Percentiles rank a stretch among this genome's conserved stretches.
Conservation (phyloP, 495 filamentous ascomycete species). For the Hyaloscypha hepaticicola region DNA sequence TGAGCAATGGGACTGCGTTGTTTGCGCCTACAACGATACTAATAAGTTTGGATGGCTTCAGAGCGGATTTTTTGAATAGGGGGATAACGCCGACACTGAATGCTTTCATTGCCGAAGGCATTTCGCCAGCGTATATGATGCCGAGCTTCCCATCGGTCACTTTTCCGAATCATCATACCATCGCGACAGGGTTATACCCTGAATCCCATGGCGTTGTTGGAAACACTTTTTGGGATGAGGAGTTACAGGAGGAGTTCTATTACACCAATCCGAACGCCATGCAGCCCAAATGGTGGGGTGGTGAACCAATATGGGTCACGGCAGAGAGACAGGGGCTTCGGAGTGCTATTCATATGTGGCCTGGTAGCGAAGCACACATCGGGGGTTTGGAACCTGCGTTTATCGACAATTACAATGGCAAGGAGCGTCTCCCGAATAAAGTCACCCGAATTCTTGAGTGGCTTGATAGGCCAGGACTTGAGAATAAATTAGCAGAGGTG, state of each 20-base stretch:
- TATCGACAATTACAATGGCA: constrained; percentile 79
- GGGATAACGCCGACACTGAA: constrained; percentile 81
- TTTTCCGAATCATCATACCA: constrained; percentile 96
- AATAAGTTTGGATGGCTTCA: constrained; percentile 93
- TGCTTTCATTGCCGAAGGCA: constrained; percentile 73
- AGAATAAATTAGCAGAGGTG: constrained; percentile 40
- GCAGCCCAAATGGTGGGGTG: constrained; percentile 87
- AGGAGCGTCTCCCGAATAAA: constrained; percentile 71
- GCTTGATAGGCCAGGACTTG: constrained; percentile 74
- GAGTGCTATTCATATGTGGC: constrained; percentile 97
- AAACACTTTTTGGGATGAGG: constrained; percentile 91
- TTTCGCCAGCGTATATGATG: constrained; percentile 87
- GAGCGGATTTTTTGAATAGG: constrained; percentile 89
- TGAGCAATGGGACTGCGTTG: constrained; percentile 77
- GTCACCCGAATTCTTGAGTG: constrained; percentile 73
- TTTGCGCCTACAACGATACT: constrained; percentile 92
- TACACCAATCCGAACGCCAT: constrained; percentile 80
- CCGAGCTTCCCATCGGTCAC: constrained; percentile 96
- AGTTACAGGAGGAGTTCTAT: constrained; percentile 73
- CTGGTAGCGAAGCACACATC: constrained; percentile 84
- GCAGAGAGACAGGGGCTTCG: constrained; percentile 75
- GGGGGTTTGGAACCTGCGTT: constrained; percentile 65
- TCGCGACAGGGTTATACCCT: constrained; percentile 89
- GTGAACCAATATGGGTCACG: constrained; percentile 90
- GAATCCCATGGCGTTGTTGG: constrained; percentile 92